Conservation (phyloP, 2,329 filamentous ascomycete genomes). For the Fusarium phyllophilum region DNA sequence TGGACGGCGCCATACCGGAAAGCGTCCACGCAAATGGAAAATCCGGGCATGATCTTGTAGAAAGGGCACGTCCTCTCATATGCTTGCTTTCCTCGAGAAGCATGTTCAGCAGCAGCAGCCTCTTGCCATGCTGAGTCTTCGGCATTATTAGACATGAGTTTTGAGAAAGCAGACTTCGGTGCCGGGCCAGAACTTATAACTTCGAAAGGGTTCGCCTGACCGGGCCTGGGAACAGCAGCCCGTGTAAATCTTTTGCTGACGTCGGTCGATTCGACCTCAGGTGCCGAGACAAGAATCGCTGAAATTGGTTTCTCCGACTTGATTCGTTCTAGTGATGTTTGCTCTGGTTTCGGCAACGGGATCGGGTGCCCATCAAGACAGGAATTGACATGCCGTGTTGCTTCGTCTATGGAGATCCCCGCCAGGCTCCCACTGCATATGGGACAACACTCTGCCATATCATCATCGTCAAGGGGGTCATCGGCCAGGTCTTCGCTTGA, state of each 20-base stretch:
- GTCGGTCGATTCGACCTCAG: constrained; percentile 51
- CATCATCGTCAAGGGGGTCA: constrained; percentile 47
- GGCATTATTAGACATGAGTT: constrained; percentile 90
- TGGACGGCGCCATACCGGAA: constrained; percentile 95
- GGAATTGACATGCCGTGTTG: constrained; percentile 87
- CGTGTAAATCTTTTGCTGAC: constrained; percentile 70
- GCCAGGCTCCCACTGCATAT: constrained; percentile 76
- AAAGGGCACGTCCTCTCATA: constrained; percentile 95
- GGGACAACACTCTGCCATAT: constrained; percentile 68
- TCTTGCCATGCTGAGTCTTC: constrained; percentile 91
- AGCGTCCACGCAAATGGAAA: constrained; percentile 93
- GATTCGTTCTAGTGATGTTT: constrained; percentile 15
- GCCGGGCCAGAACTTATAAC: constrained; percentile 55
- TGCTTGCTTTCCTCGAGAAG: constrained; percentile 84
- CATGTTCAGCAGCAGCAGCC: constrained; percentile 81
- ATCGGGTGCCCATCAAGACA: constrained; percentile 87
- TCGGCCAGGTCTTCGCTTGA: constrained; percentile 50
- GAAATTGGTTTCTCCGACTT: constrained; percentile 8
- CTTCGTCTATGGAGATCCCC: constrained; percentile 71
- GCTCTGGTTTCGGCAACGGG: constrained; percentile 57
- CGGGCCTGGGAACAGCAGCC: constrained; percentile 77
- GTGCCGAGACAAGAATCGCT: constrained; percentile 12
- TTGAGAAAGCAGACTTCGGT: constrained; percentile 81
- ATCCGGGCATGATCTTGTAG: constrained; percentile 96
- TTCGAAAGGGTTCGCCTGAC: constrained; percentile 81